Base-by-base conservation (phyloP, 306 rosid species). In the Pyrus betulifolia region DNA sequence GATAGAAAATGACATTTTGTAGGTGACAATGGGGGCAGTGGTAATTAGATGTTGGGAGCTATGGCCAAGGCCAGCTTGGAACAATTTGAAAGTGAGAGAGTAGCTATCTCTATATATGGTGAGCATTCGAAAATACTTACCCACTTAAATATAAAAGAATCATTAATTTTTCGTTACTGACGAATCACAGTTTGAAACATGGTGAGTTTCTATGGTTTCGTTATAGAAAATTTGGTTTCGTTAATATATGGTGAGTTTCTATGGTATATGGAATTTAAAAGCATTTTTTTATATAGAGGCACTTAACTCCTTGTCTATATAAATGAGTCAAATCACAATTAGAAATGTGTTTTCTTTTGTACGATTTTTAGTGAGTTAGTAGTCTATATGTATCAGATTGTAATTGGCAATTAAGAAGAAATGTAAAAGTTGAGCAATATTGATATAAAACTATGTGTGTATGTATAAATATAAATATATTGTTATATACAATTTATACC, bases 11-110 rank as follows among this genome's bases (percentile, higher is more conserved):
- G 76, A 59, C 68, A 9, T 4, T 17, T 8, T 71, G 68, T 40
- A 12, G 25, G 55, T 73, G 40, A 57, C 66, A 21, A 57, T 35
- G 67, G 67, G 66, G 68, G 77, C 69, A 59, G 69, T 40, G 52
- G 68, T 73, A 59, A 59, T 73, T 59, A 73, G 27, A 74, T 74
- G 77, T 42, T 74, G 77, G 77, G n/a, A 28, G 42, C 68, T 63
- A 30, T 7, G 22, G 68, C 11, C 9, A 15, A 38, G 42, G 33
- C 70, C 25, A 19, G 70, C 17, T 65, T 65, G 70, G 70, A 65
- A 65, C 49, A 33, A 31, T 33, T 65, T 35, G n/a, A 4, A 33
- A 63, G 68, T 3, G 25, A 21, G 45, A 35, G 45, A 65, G 38
- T 10, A 30, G 68, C 68, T 63, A 6, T 49, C 55, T 38, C 4